Base-by-base conservation (phyloP, 805 yeast genomes). In the Yarrowia sp. region DNA sequence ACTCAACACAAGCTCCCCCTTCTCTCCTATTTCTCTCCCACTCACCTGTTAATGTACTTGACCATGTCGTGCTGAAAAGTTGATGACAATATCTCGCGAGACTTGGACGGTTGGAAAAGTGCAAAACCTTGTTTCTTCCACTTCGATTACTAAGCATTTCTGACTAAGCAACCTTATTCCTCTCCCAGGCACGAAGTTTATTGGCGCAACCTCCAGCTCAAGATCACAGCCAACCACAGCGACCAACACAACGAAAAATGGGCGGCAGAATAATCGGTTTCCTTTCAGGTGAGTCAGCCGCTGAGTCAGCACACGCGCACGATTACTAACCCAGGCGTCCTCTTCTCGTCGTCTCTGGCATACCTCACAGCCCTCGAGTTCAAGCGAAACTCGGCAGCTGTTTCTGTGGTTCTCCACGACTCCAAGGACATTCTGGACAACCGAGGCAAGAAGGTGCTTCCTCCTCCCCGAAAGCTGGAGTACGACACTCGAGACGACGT, bases 331-430 rank as follows among this genome's bases (percentile, higher is more conserved):
- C 60, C 78, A 63, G 86, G 86, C 10, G 84, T 84, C 1, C 75
- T 85, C n/a, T 81, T 89, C 1, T 81, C 90, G 3, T 66, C 71
- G 13, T 79, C 87, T 1, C 70, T 83, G 10, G 81, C 87, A 2
- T 86, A 86, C 71, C 78, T 82, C 65, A 84, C 90, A 1, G 83
- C 83, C 2, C 77, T 76, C 62, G 81, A 84, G 67, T 78, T 88
- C 66, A 77, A 78, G 56, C 71, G 71, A 36, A 81, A 81, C 68
- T 80, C 81, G 61, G 68, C 67, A 19, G 75, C 74, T 32, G 78
- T 86, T 8, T 78, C 84, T 2, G 65, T 70, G 12, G 79, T 80
- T 21, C 76, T 88, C 61, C 72, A 73, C 49, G 77, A 77, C 21
- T 78, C 88, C 2, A 75, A 79, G 62, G 74, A 77, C 31, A 72